Conservation (phyloP, 495 filamentous ascomycete species). For the Hypomontagnella monticulosa region DNA sequence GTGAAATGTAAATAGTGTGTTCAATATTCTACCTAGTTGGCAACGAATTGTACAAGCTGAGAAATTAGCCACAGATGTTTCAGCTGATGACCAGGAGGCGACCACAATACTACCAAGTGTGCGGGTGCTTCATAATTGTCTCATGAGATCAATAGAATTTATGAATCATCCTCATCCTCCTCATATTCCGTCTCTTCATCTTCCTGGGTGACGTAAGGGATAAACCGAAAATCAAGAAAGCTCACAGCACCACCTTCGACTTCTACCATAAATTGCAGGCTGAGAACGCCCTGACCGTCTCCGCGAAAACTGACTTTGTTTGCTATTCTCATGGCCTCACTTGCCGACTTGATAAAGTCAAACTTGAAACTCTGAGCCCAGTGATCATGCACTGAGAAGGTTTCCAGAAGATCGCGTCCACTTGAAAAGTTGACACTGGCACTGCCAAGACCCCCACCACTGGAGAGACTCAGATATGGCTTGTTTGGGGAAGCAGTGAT, state of each 20-base stretch:
- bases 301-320: conserved; percentile 91
- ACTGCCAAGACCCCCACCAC: conserved; percentile 78
- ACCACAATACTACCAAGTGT: not conserved
- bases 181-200: conserved; percentile 53
- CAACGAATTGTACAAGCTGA: too few species aligned
- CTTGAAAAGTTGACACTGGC: conserved; percentile 85
- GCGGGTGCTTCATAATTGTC: not conserved
- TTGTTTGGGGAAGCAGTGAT: conserved; percentile 70
- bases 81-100: not conserved
- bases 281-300: conserved; percentile 88
- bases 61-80: too few species aligned
- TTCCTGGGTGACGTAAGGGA: conserved; percentile 55
- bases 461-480: conserved; percentile 79
- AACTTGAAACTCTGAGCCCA: conserved; percentile 79
- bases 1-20: too few species aligned
- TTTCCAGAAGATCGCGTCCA: conserved; percentile 77
- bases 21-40: too few species aligned
- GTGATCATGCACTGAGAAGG: conserved; percentile 68
- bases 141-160: not conserved
- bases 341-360: conserved; percentile 80
- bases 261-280: conserved; percentile 97
- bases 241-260: conserved; percentile 61
- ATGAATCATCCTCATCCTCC: conserved; percentile 42
- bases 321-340: conserved; percentile 87
- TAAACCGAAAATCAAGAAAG: conserved; percentile 62